These are phyloP conservation scores for Geotrichum cucujoidarum DNA, from an alignment of 1,139 yeast genomes.

Conservation along the genomic window DNA sequence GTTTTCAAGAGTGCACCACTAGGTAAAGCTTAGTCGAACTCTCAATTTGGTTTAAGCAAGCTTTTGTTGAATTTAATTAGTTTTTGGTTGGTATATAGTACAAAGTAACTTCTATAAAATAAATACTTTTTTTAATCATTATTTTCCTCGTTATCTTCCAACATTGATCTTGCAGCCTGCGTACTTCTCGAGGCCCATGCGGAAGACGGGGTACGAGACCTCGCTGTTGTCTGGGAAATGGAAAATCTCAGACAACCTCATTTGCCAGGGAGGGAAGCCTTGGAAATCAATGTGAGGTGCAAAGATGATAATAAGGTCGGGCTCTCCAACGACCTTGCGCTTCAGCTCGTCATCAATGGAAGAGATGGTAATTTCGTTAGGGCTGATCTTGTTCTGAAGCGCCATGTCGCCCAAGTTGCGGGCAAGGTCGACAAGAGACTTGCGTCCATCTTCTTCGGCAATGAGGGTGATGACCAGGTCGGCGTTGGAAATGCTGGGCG, in stretches of 20 bases:
- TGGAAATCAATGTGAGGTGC: slow-evolving; percentile 81
- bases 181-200: slow-evolving; percentile 75
- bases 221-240: slow-evolving; percentile 87
- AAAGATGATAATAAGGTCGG: slow-evolving; percentile 78
- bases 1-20: slow-evolving; percentile 51
- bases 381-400: slow-evolving; percentile 53
- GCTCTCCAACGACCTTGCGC: slow-evolving; percentile 81
- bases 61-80: no score
- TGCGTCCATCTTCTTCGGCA: slow-evolving; percentile 79
- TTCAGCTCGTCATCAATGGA: slow-evolving; percentile 70
- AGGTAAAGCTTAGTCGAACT: no score
- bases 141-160: slow-evolving; percentile 53
- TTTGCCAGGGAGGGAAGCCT: slow-evolving; percentile 98
- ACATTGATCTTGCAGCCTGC: slow-evolving; percentile 79
- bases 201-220: slow-evolving; percentile 79
- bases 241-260: slow-evolving; percentile 81
- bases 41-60: background rate
- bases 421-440: slow-evolving; percentile 82
- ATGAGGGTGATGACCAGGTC: slow-evolving; percentile 64
- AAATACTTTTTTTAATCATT: background rate
- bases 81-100: background rate
- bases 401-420: slow-evolving; percentile 80
- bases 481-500: background rate
- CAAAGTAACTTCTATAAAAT: background rate
- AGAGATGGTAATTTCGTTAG: slow-evolving; percentile 65